Base-by-base conservation (phyloP, 1,284 basidiomycete genomes). In the Sphagnurus paluster region DNA sequence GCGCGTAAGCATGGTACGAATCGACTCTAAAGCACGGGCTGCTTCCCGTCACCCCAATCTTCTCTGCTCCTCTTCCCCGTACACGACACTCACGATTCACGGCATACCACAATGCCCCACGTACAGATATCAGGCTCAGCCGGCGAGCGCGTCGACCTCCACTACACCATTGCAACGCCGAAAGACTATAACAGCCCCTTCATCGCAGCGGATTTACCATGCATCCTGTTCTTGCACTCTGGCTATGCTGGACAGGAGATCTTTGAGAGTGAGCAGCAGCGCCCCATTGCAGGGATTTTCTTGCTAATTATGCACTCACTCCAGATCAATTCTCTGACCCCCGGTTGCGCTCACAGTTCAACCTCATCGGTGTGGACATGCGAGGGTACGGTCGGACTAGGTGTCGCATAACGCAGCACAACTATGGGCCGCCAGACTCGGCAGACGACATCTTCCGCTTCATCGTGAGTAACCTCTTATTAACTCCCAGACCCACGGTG, bases 331-430 rank as follows among this genome's bases (percentile, higher is more conserved):
- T 55, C 39, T 50, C 33, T 14, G 56, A 58, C 42, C 49, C 56
- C 8, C 46, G 34, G 24, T 55, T 58, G 4, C 41, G 55, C 39
- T 20, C 39, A 20, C 52, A 43, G 8, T 58, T 56, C 50, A 58
- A 58, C 42, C 53, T 58, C 17, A 58, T 58, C 19, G 56, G 50
- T 8, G 37, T 58, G 21, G 56, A 58, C 44, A 55, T 56, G 48
- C 46, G 55, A 32, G 53, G 39, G 11, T 56, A 52, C 34, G 56
- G 56, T 25, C 23, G 33, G n/a, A 56, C 56, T 10, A 49, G 24
- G 33, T 55, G 55, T 7, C 33, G 23, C 5, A 49, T 55, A 20
- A 34, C 7, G 13, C 50, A 52, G 34, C 41, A 52, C 4, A 35
- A 39, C 1, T 58, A 56, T 25, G 46, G 39, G 21, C 56, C 55